These are phyloP conservation scores for Ophiocordyceps camponoti-floridani DNA, from an alignment of 2,329 filamentous ascomycete genomes.

Conservation along the genomic window DNA sequence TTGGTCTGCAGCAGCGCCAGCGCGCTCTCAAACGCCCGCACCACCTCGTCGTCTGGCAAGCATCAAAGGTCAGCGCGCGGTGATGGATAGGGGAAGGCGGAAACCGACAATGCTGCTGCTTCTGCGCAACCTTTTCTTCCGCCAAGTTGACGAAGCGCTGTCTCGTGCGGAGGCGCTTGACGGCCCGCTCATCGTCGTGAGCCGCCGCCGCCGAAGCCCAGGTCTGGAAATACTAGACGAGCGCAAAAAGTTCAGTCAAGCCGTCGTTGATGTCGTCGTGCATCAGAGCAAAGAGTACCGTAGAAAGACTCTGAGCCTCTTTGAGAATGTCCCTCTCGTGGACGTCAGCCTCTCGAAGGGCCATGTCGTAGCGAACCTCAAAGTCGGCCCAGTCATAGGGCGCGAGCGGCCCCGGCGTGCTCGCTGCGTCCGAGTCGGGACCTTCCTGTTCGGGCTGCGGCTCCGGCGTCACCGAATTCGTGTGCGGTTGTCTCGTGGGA, in stretches of 20 bases:
- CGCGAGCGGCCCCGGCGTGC: slow-evolving; percentile 26
- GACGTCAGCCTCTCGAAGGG: slow-evolving; percentile 42
- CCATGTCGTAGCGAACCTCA: slow-evolving; percentile 46
- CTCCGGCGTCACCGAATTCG: slow-evolving; percentile 18
- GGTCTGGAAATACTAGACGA: slow-evolving; percentile 50
- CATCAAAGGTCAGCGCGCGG: not conserved
- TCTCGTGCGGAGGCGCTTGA: slow-evolving; percentile 67
- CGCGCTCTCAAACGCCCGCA: slow-evolving; percentile 44
- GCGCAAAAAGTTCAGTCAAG: not conserved
- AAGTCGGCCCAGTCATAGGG: slow-evolving; percentile 66
- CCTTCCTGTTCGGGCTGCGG: slow-evolving; percentile 15
- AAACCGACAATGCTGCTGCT: slow-evolving; percentile 60
- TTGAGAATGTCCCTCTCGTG: slow-evolving; percentile 47
- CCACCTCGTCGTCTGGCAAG: slow-evolving; percentile 29
- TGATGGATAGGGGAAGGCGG: not conserved
- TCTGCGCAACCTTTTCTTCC: slow-evolving; percentile 53
- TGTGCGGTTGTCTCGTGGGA: slow-evolving; percentile 5
- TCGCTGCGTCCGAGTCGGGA: slow-evolving; percentile 15
- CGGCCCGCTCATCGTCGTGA: slow-evolving; percentile 59
- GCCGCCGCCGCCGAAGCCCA: slow-evolving; percentile 60
- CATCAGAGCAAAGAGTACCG: slow-evolving; percentile 22
- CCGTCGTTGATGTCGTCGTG: too few species aligned
- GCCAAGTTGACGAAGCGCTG: slow-evolving; percentile 57
- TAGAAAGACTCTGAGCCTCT: slow-evolving; percentile 50
- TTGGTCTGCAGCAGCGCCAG: slow-evolving; percentile 30